Evolutionary conservation across 441 rosid species (phyloP), one percentile per base, ranked within the genome.

Genomic region (Syzygium syzygioides): DNA sequence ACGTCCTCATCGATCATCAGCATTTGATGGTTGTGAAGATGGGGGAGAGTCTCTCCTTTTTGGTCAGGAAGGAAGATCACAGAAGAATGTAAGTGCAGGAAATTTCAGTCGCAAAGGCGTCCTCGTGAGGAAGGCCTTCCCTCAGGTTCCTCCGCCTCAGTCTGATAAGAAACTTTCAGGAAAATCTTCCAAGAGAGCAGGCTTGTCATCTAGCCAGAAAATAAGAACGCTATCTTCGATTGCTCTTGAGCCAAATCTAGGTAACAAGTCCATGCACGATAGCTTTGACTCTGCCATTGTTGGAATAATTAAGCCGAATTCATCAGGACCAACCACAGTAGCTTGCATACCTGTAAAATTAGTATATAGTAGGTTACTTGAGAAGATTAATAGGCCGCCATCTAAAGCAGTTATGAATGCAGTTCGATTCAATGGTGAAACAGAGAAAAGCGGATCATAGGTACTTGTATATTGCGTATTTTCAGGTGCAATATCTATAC

Each of bases 301-400:
- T 62, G 97, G 95, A 87, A 91, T 95, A 76, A 92, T 97, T 84
- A 95, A 97, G 90, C 95, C 95, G 14, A 96, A 93, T 86, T 90
- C 97, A 85, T 90, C 94, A 2, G 93, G 94, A 30, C 97, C 95
- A 57, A 94, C 99, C 85, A 97, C 99, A 32, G 99, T 98, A 90
- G 95, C 99, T 53, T 97, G 99, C 94, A 97, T 98, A 92, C 99
- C 99, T 48, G 96, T 97, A 87, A 98, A 96, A 90, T 95, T 98
- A 93, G 99, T 95, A 54, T 98, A 94, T 92, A 97, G 99, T 92
- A 94, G 99, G 95, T 93, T 98, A 91, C 99, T 97, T 48, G 99
- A 97, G 96, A 98, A 97, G 95, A 98, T 98, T 90, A 97, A 98
- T 89, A 96, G 99, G 91, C 99, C 98, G 32, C 98, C 98, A 55